Conservation (phyloP, 164 flowering plant genomes). For the Vitis rupestris region DNA sequence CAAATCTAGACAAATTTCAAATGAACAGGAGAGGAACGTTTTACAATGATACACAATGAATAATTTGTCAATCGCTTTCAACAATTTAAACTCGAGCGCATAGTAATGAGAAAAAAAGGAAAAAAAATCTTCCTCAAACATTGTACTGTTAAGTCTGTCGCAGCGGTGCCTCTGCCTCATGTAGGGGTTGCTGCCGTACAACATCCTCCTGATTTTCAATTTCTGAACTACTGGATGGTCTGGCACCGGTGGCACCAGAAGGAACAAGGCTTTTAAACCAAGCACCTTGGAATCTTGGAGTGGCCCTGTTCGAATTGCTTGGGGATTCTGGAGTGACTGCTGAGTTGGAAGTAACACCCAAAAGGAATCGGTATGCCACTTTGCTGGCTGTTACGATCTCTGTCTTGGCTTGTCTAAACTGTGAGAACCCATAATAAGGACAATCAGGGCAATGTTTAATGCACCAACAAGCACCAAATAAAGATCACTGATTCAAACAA, state of each 20-base stretch:
- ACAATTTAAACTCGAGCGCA: slow-evolving; percentile 5
- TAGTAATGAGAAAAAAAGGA: not conserved
- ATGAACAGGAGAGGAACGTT: slow-evolving; percentile 9
- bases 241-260: slow-evolving; percentile 31
- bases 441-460: not conserved
- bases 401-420: slow-evolving; percentile 91
- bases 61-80: not conserved
- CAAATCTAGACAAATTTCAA: slow-evolving; percentile 1
- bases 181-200: slow-evolving; percentile 19
- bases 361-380: slow-evolving; percentile 82
- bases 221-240: slow-evolving; percentile 62
- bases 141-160: slow-evolving; percentile 18
- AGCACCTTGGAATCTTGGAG: slow-evolving; percentile 57
- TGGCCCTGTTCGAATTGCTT: slow-evolving; percentile 47
- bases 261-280: slow-evolving; percentile 75
- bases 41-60: slow-evolving; percentile 22
- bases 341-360: slow-evolving; percentile 45
- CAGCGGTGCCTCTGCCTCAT: slow-evolving; percentile 14
- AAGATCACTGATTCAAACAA: too few species aligned
- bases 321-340: slow-evolving; percentile 43
- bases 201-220: slow-evolving; percentile 32
- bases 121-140: not conserved
- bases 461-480: not conserved
- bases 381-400: slow-evolving; percentile 93
- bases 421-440: slow-evolving; percentile 19